These are phyloP conservation scores for Termitomyces sp. DNA, from an alignment of 768 basidiomycete species.

Conservation along the genomic window DNA sequence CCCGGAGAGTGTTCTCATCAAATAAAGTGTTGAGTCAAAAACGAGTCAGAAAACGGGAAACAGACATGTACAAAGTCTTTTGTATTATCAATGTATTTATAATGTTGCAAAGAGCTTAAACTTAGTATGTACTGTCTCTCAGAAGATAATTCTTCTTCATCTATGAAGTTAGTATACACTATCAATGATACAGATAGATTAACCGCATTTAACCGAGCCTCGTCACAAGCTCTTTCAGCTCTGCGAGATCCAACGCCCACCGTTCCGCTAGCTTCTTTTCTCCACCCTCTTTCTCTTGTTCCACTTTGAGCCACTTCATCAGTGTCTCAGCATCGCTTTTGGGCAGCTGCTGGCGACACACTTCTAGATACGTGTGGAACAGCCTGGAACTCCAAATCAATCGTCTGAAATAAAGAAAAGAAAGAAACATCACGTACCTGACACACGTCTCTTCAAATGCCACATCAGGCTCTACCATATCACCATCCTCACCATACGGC, in stretches of 20 bases:
- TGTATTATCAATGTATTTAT: no score
- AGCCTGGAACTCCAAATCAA: background rate
- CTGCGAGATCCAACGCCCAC: slow-evolving; percentile 1
- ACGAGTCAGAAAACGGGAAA: background rate
- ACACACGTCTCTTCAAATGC: slow-evolving; percentile 66
- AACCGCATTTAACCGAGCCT: background rate
- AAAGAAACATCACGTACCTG: slow-evolving; percentile 30
- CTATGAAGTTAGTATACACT: background rate
- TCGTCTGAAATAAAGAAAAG: background rate
- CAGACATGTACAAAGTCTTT: no score
- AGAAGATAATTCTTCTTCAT: background rate
- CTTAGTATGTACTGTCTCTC: no score
- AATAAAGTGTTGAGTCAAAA: background rate
- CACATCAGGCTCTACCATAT: slow-evolving; percentile 46
- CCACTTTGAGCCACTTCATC: background rate
- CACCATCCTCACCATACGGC: slow-evolving; percentile 66
- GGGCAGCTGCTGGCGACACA: background rate
- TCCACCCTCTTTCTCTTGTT: slow-evolving; percentile 3
- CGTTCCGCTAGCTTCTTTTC: slow-evolving; percentile 4
- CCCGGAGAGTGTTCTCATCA: slow-evolving; percentile 43
- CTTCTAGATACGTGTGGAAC: background rate
- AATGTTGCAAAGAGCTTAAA: no score
- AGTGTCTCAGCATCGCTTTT: background rate
- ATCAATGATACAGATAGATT: background rate
- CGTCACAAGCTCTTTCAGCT: slow-evolving; percentile 1